Conservation (phyloP, 805 yeast species). For the Candida endomychidarum region DNA sequence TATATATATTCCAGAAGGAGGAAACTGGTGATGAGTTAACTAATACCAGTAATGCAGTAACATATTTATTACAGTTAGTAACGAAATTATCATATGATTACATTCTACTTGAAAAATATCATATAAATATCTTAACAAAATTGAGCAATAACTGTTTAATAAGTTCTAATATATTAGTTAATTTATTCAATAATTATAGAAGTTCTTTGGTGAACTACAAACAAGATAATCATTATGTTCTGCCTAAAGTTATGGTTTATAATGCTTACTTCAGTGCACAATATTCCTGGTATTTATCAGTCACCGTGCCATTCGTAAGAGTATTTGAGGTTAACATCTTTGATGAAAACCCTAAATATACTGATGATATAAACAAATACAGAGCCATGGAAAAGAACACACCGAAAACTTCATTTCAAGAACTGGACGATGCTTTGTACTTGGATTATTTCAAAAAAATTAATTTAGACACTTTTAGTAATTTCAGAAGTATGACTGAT, state of each 20-base stretch:
- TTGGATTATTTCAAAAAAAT: conserved; percentile 22
- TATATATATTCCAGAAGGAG: conserved; percentile 27
- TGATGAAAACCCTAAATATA: conserved; percentile 23
- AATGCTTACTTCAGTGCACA: conserved; percentile 34
- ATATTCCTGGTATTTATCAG: conserved; percentile 39
- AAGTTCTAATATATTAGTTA: conserved; percentile 23
- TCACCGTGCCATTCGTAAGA: conserved; percentile 36
- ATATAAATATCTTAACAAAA: conserved; percentile 36
- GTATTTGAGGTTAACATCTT: conserved; percentile 34
- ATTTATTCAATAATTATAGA: conserved; percentile 25
- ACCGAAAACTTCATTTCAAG: conserved; percentile 20
- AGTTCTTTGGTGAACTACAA: conserved; percentile 12
- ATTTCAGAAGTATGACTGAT: conserved; percentile 16
- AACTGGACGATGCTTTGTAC: conserved; percentile 23
- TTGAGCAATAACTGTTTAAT: conserved; percentile 32
- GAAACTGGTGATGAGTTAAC: conserved; percentile 25
- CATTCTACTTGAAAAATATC: conserved; percentile 39
- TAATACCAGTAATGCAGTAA: conserved; percentile 14
- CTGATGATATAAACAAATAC: conserved; percentile 19
- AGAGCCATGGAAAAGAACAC: conserved; percentile 13
- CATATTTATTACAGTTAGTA: conserved; percentile 29
- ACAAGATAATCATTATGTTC: conserved; percentile 11
- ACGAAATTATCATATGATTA: conserved; percentile 39
- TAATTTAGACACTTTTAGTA: conserved; percentile 19
- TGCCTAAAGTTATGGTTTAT: conserved; percentile 33